Percentiles rank a stretch among this genome's conserved stretches.
phyloP scores from a whole-genome alignment of 495 filamentous ascomycete genomes.

The Tuber calosporum region DNA sequence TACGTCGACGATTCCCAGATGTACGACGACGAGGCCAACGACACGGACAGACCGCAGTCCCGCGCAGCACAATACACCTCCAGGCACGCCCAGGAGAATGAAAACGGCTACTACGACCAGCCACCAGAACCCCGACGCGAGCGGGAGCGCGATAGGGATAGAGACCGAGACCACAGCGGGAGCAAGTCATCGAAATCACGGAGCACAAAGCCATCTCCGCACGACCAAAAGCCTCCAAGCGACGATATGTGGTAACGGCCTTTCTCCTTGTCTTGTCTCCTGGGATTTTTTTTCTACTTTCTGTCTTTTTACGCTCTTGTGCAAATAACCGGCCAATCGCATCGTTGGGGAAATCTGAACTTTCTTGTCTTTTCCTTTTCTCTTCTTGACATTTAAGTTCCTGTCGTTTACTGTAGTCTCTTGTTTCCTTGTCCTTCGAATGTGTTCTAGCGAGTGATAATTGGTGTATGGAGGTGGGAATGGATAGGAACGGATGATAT shows the following conservation, averaged over 20 bases:
- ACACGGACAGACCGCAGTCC: conserved; percentile 51
- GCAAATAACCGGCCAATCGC: neutral
- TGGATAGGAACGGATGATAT: neutral
- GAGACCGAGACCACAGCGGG: conserved; percentile 7
- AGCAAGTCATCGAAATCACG: conserved; percentile 13
- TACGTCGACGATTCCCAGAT: conserved; percentile 55
- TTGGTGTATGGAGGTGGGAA: neutral
- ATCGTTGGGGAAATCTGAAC: neutral
- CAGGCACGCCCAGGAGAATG: conserved; percentile 43
- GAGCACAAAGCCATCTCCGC: conserved; percentile 7
- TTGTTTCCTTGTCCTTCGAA: conserved; percentile 5
- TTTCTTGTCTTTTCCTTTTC: neutral
- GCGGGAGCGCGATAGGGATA: conserved; percentile 11
- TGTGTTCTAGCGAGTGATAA: neutral
- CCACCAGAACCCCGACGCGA: conserved; percentile 16
- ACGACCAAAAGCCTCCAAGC: conserved; percentile 9
- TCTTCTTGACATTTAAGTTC: conserved; percentile 3
- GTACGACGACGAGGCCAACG: conserved; percentile 50
- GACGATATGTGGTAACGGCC: conserved; percentile 35
- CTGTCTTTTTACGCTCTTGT: neutral
- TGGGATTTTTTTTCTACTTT: neutral
- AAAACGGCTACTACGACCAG: conserved; percentile 45
- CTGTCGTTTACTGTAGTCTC: conserved; percentile 6
- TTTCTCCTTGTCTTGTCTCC: neutral
- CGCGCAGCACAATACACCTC: conserved; percentile 49